Base-by-base conservation (phyloP, 2,329 filamentous ascomycete genomes). In the Calcarisporium arbuscula region DNA sequence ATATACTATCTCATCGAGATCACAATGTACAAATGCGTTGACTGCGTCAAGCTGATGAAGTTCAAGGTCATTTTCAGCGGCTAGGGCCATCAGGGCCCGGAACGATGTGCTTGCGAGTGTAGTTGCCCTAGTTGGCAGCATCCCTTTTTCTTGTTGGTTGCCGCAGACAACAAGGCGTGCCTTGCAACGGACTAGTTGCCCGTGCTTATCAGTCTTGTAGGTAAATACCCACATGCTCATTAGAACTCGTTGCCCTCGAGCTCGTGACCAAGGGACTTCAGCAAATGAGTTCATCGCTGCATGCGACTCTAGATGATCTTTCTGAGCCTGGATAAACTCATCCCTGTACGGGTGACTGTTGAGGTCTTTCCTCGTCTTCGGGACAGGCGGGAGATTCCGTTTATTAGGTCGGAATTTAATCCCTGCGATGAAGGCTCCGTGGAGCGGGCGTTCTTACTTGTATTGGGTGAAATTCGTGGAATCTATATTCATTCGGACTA, bases 161-260 rank as follows among this genome's bases (percentile, higher is more conserved):
- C 27, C 27, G 8, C 27, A 28, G 9, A 28, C 27, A 28, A 28
- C 27, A 28, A 28, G 27, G 8, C 27, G 27, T 28, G 27, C 27
- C 27, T 28, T 28, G 27, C 27, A 28, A 9, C 14, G 8, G 9
- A 8, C 8, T 14, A 28, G 27, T 9, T 8, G 17, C 8, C 27
- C 27, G 27, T 28, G 27, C 8, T 16, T 8, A 28, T 28, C 27
- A 8, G n/a, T n/a, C n/a, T n/a, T n/a, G n/a, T n/a, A n/a, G n/a
- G n/a, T n/a, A n/a, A n/a, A n/a, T n/a, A n/a, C 27, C 27, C 27
- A 28, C 27, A 8, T 28, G 27, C 14, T 14, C 12, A 8, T 15
- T 28, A 28, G 27, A 28, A 28, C 14, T 28, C 27, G 8, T 16
- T 28, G 27, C 9, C 27, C 27, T 28, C 17, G n/a, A 15, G 27